phyloP scores from a whole-genome alignment of 140 eudicot genomes.

The Erigeron philadelphicus region DNA sequence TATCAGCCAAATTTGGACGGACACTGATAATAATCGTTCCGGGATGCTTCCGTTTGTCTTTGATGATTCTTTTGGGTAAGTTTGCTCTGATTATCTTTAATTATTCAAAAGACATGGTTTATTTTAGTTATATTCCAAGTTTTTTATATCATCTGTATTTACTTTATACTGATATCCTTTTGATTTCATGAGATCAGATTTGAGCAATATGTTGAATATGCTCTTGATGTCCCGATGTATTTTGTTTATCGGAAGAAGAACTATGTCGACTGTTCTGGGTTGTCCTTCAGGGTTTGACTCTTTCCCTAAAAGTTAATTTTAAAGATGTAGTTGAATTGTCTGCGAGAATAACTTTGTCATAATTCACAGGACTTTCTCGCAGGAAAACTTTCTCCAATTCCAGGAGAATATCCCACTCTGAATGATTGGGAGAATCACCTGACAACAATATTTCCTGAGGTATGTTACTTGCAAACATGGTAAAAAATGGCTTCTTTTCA shows the following conservation, averaged over 20 bases:
- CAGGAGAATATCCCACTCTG: conserved; percentile 82
- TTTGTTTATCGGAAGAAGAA: conserved; percentile 78
- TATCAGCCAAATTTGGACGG: conserved; percentile 92
- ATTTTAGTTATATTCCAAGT: not conserved
- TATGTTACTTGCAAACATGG: conserved; percentile 18
- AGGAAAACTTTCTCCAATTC: conserved; percentile 79
- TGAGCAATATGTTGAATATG: conserved; percentile 97
- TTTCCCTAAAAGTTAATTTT: conserved; percentile 12
- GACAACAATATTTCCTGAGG: conserved; percentile 95
- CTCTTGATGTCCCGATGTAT: conserved; percentile 97
- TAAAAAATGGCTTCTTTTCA: not conserved
- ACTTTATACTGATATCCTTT: conserved; percentile 13
- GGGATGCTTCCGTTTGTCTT: conserved; percentile 99
- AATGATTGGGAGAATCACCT: conserved; percentile 98
- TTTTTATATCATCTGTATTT: not conserved
- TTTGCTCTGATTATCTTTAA: not conserved
- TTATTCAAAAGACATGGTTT: not conserved
- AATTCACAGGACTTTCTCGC: conserved; percentile 68
- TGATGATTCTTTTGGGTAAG: conserved; percentile 87
- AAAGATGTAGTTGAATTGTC: not conserved
- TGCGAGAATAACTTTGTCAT: conserved; percentile 15
- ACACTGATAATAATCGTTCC: conserved; percentile 81
- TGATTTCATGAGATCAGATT: conserved; percentile 49
- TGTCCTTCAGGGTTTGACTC: conserved; percentile 80
- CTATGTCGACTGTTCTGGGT: conserved; percentile 77